A percentile compares a stretch with the other conserved stretches of the same genome.
These are phyloP conservation scores for Penicillium sp. DNA, from an alignment of 2,329 filamentous ascomycete genomes.

Conservation along the genomic window DNA sequence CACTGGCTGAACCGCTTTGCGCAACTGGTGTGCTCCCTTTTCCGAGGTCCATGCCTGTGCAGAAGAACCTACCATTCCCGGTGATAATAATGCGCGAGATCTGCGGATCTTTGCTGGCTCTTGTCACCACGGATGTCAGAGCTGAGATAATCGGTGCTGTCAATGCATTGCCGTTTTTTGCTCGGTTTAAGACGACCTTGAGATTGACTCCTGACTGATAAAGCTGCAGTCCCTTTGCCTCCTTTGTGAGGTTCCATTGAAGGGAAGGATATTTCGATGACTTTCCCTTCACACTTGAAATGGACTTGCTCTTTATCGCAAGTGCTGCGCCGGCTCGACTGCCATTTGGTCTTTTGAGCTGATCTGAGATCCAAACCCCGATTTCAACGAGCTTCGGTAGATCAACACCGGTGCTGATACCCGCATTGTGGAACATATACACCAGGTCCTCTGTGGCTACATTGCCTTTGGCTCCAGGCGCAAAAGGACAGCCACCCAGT, in stretches of 20 bases:
- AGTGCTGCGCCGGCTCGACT: slow-evolving; percentile 12
- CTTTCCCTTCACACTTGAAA: too few relatives aligned
- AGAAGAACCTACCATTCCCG: slow-evolving; percentile 35
- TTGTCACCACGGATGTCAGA: slow-evolving; percentile 25
- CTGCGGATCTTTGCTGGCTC: slow-evolving; percentile 17
- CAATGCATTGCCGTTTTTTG: slow-evolving; percentile 35
- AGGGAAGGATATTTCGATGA: neutral
- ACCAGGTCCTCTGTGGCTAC: slow-evolving; percentile 78
- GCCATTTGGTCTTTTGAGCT: slow-evolving; percentile 17
- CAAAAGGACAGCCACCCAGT: slow-evolving; percentile 75
- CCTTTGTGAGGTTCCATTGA: slow-evolving; percentile 15
- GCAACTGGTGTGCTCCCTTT: slow-evolving; percentile 18
- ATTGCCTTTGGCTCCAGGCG: slow-evolving; percentile 76
- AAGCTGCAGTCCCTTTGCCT: slow-evolving; percentile 23
- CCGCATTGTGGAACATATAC: slow-evolving; percentile 54
- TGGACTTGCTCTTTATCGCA: too few relatives aligned
- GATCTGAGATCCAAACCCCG: slow-evolving; percentile 62
- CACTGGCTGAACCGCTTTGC: slow-evolving; percentile 12
- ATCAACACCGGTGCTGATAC: slow-evolving; percentile 65
- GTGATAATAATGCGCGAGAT: slow-evolving; percentile 33
- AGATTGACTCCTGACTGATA: slow-evolving; percentile 26
- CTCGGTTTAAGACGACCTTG: slow-evolving; percentile 29
- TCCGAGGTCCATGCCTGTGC: slow-evolving; percentile 36
- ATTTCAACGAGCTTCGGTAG: slow-evolving; percentile 54
- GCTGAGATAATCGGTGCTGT: slow-evolving; percentile 31